Evolutionary conservation across 2,329 filamentous ascomycete species (phyloP).

Genomic region (Microcera coccophila): DNA sequence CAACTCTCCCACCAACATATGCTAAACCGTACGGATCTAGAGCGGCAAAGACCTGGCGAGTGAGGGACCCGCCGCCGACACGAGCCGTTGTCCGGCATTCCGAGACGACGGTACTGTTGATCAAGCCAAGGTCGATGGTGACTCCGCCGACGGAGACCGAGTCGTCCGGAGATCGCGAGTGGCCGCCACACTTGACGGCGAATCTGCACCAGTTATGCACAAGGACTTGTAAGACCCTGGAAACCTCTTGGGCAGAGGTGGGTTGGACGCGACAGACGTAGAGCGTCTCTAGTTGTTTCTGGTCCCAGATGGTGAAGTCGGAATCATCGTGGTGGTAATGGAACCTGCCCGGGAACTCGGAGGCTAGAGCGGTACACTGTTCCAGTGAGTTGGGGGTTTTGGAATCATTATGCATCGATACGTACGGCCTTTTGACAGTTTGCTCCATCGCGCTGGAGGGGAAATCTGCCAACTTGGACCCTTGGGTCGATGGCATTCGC

Average conservation of each 20-base stretch:
- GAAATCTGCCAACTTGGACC: too few species aligned
- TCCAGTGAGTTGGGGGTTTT: not conserved
- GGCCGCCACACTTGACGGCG: conserved; percentile 15
- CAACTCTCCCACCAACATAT: conserved; percentile 9
- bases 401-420: not conserved
- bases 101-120: conserved; percentile 1
- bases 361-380: conserved; percentile 2
- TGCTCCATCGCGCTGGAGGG: not conserved
- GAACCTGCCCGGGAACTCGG: conserved; percentile 1
- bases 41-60: conserved; percentile 3
- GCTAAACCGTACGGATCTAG: conserved; percentile 4
- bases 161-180: conserved; percentile 8
- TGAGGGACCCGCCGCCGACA: conserved; percentile 2
- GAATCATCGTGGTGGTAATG: conserved; percentile 1
- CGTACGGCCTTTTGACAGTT: conserved; percentile 1
- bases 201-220: conserved; percentile 12
- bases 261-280: conserved; percentile 16
- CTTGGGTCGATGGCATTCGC: too few species aligned
- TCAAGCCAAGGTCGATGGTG: conserved; percentile 5
- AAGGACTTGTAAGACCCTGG: conserved; percentile 4
- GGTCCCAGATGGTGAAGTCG: conserved; percentile 18
- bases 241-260: conserved; percentile 7
- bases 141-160: conserved; percentile 5
- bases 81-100: conserved; percentile 1
- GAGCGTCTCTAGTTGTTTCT: conserved; percentile 14